Conservation (phyloP, 139 green algal species). For the Penium margaritaceum region DNA sequence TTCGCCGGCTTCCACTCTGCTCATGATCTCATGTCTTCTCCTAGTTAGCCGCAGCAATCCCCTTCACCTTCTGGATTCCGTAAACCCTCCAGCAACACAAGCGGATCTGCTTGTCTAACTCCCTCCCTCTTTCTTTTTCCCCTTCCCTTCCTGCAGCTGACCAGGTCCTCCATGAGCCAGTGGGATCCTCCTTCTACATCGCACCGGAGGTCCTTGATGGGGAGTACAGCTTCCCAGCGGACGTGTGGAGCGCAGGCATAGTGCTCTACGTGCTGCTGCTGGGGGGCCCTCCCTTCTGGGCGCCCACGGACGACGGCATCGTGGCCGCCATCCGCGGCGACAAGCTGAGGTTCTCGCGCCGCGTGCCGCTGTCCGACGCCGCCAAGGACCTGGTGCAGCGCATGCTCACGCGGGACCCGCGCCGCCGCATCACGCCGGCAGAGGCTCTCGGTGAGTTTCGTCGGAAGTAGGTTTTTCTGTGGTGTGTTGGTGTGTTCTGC, state of each 20-base stretch:
- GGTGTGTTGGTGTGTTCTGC: neutral
- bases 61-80: too few species aligned
- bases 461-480: too few species aligned
- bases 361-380: neutral
- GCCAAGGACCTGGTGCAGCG: neutral
- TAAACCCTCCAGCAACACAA: too few species aligned
- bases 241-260: neutral
- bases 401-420: neutral
- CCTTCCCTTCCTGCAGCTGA: too few species aligned
- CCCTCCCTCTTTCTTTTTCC: too few species aligned
- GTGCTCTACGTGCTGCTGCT: conserved; percentile 6
- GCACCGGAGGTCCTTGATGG: neutral
- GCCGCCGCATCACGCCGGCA: neutral
- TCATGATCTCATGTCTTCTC: too few species aligned
- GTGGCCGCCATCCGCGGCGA: neutral
- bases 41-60: too few species aligned
- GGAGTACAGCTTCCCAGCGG: neutral
- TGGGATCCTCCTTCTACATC: conserved; percentile 5
- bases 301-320: neutral
- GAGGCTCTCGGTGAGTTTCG: conserved; percentile 1
- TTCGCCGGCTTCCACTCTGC: too few species aligned
- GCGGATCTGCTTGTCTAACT: too few species aligned
- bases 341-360: neutral
- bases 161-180: too few species aligned
- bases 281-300: neutral